Evolutionary conservation across 2,329 filamentous ascomycete species (phyloP), one percentile per base, ranked within the genome.

Genomic region (Aspergillus ochraceoroseus): DNA sequence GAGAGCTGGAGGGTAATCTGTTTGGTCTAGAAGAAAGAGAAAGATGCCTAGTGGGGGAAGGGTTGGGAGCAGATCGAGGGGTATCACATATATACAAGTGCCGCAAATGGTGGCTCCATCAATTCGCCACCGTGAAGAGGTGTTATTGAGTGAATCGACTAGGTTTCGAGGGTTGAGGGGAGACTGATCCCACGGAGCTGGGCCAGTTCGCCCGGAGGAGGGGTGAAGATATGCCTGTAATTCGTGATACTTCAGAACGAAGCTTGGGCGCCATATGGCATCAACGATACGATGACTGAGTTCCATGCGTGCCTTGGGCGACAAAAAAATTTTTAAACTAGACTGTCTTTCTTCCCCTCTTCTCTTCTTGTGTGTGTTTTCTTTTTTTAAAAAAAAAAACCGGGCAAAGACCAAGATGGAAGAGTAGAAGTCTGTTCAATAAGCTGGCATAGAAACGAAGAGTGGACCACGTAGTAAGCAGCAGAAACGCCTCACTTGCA

Each of bases 201-300:
- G 32, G 13, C 38, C 38, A 15, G 35, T 22, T 30, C 38, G 38
- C 23, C 32, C 32, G 19, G 31, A 35, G 12, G 38, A 31, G 25
- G 38, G 32, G 19, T 31, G 25, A 8, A 41, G 14, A 19, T 41
- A 32, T 7, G 33, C 26, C 25, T 35, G 31, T 30, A 41, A 32
- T 26, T 41, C 38, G 9, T 35, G 38, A 32, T 41, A 41, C 32
- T 41, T 41, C 26, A 41, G 26, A 9, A 41, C 19, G 12, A 41
- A 41, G 32, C 38, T 41, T 4, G 38, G 38, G 11, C 38, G 38
- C 38, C 38, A 41, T 25, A 41, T 22, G 11, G 38, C 32, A n/a
- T 41, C 38, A 30, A 41, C n/a, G 31, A 41, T 31, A 15, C 34
- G 38, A 41, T 41, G 38, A 27, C 38, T 41, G 13, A 41, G 38